Conservation (phyloP, 2,329 filamentous ascomycete species). For the Coniochaeta sp. region DNA sequence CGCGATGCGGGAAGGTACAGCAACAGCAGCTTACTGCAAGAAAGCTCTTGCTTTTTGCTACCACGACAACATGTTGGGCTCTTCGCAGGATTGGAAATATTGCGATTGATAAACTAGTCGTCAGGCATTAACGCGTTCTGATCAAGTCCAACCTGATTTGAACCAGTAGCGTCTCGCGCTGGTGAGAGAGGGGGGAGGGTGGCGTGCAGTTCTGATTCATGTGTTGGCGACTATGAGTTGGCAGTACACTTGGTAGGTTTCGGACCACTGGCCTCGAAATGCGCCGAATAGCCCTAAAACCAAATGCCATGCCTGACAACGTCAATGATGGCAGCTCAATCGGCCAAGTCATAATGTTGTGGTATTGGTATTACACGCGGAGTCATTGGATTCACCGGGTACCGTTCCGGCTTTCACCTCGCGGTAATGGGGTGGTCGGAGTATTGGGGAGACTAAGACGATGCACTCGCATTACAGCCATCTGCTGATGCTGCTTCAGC, state of each 20-base stretch:
- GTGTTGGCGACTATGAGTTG: background rate
- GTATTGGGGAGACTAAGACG: background rate
- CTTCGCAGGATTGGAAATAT: background rate
- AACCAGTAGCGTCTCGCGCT: background rate
- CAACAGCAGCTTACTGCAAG: background rate
- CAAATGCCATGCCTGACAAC: background rate
- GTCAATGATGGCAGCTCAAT: background rate
- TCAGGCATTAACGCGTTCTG: background rate
- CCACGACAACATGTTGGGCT: background rate
- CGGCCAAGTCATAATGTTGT: background rate
- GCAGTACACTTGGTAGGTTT: background rate
- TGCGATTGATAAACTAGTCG: background rate
- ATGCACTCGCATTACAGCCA: background rate
- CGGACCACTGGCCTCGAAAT: background rate
- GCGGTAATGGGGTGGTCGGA: background rate
- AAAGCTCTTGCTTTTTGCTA: background rate
- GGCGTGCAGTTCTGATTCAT: background rate
- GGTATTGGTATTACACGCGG: background rate
- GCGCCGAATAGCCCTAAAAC: background rate
- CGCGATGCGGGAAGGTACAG: background rate
- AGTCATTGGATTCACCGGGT: background rate
- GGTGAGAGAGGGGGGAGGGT: background rate
- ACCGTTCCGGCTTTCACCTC: background rate
- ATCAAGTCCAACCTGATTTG: background rate
- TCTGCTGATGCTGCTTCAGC: background rate